Evolutionary conservation across 2,329 filamentous ascomycete species (phyloP).

Genomic region (Fonsecaea erecta): DNA sequence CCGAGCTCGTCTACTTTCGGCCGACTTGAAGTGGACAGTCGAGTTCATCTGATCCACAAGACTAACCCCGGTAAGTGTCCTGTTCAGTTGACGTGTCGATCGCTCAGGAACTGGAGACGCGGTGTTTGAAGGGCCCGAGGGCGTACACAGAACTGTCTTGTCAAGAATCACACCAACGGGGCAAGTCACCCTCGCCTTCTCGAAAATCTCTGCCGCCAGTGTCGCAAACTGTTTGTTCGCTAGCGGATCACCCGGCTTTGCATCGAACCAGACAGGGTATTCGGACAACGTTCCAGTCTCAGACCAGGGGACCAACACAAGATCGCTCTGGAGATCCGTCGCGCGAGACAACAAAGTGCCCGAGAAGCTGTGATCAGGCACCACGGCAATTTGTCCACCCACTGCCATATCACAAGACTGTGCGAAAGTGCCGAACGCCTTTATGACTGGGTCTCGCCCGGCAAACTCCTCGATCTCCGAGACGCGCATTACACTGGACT

Average conservation of each 20-base stretch:
- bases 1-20: constrained; percentile 59
- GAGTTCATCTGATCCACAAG: constrained; percentile 42
- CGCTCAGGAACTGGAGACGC: constrained; percentile 36
- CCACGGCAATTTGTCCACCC: constrained; percentile 78
- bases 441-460: constrained; percentile 80
- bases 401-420: constrained; percentile 82
- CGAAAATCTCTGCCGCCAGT: constrained; percentile 57
- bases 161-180: constrained; percentile 82
- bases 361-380: constrained; percentile 77
- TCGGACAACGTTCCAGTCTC: constrained; percentile 78
- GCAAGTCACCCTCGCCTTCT: constrained; percentile 59
- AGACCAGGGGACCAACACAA: constrained; percentile 87
- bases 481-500: constrained; percentile 93
- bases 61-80: constrained; percentile 62
- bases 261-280: constrained; percentile 49
- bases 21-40: constrained; percentile 30
- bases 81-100: constrained; percentile 49
- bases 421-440: constrained; percentile 87
- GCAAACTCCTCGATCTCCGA: constrained; percentile 77
- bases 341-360: constrained; percentile 75
- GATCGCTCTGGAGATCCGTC: constrained; percentile 70
- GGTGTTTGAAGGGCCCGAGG: not conserved
- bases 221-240: constrained; percentile 61
- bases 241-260: constrained; percentile 46
- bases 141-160: constrained; percentile 35